Evolutionary conservation across 805 yeast genomes (phyloP).

Genomic region (Ogataea haglerorum): DNA sequence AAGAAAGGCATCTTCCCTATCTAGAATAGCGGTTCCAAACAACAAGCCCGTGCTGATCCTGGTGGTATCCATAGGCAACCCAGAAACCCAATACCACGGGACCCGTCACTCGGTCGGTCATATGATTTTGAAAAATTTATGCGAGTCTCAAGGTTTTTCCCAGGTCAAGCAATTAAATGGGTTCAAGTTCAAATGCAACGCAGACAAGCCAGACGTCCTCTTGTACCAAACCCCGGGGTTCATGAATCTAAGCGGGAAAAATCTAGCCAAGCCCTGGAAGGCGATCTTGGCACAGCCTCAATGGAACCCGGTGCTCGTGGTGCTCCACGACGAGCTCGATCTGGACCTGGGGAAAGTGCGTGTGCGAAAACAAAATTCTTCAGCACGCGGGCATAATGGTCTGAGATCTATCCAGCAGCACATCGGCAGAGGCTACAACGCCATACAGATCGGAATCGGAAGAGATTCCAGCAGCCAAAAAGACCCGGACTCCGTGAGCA

Average conservation of each 20-base stretch:
- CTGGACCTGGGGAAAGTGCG: slow-evolving; percentile 63
- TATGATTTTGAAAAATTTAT: slow-evolving; percentile 38
- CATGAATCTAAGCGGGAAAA: slow-evolving; percentile 73
- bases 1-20: slow-evolving; percentile 1
- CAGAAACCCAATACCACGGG: slow-evolving; percentile 53
- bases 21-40: slow-evolving; percentile 13
- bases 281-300: slow-evolving; percentile 29
- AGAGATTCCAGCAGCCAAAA: slow-evolving; percentile 47
- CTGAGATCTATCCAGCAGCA: slow-evolving; percentile 51
- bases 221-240: slow-evolving; percentile 51
- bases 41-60: slow-evolving; percentile 28
- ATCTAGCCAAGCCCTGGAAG: slow-evolving; percentile 49
- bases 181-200: slow-evolving; percentile 22
- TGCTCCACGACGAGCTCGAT: slow-evolving; percentile 79
- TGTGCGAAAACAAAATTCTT: slow-evolving; percentile 54
- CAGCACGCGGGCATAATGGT: slow-evolving; percentile 85
- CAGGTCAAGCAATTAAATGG: slow-evolving; percentile 19
- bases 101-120: slow-evolving; percentile 85
- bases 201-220: slow-evolving; percentile 32
- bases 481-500: slow-evolving; percentile 42
- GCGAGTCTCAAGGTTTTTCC: slow-evolving; percentile 19
- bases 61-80: slow-evolving; percentile 70
- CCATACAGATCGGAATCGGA: slow-evolving; percentile 77
- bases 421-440: slow-evolving; percentile 53
- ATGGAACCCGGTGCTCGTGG: slow-evolving; percentile 43